These are phyloP conservation scores for Plasmopara muralis DNA, from an alignment of 352 stramenopile species.

Conservation along the genomic window DNA sequence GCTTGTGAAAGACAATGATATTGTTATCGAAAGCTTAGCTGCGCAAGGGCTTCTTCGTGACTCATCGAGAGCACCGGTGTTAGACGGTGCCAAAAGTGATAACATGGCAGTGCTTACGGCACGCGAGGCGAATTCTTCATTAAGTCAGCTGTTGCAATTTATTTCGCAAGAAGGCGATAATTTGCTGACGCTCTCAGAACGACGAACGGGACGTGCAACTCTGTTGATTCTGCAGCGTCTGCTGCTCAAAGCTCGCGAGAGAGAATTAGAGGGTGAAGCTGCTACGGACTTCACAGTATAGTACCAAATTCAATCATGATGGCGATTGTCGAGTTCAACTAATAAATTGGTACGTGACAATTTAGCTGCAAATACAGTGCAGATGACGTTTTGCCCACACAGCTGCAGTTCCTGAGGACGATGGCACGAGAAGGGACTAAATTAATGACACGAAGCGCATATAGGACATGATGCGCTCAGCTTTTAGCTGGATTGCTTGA, in stretches of 20 bases:
- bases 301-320: constrained; percentile 2
- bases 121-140: constrained; percentile 30
- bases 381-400: not conserved
- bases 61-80: constrained; percentile 19
- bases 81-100: constrained; percentile 26
- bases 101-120: constrained; percentile 29
- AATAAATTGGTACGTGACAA: constrained; percentile 6
- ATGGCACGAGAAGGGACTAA: not conserved
- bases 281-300: constrained; percentile 41
- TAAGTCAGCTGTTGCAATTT: constrained; percentile 45
- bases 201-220: constrained; percentile 36
- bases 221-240: constrained; percentile 46
- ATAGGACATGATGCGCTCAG: constrained; percentile 7
- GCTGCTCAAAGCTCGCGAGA: constrained; percentile 39
- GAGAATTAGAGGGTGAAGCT: constrained; percentile 30
- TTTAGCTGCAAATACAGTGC: not conserved
- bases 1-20: constrained; percentile 50
- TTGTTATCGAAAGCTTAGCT: constrained; percentile 53
- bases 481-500: constrained; percentile 15
- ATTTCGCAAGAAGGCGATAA: constrained; percentile 32
- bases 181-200: constrained; percentile 28
- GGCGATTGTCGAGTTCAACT: not conserved
- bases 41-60: constrained; percentile 47
- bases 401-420: not conserved
- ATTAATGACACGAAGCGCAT: too few relatives aligned